These are phyloP conservation scores for Populus davidiana DNA, from an alignment of 345 rosid species.

Conservation along the genomic window DNA sequence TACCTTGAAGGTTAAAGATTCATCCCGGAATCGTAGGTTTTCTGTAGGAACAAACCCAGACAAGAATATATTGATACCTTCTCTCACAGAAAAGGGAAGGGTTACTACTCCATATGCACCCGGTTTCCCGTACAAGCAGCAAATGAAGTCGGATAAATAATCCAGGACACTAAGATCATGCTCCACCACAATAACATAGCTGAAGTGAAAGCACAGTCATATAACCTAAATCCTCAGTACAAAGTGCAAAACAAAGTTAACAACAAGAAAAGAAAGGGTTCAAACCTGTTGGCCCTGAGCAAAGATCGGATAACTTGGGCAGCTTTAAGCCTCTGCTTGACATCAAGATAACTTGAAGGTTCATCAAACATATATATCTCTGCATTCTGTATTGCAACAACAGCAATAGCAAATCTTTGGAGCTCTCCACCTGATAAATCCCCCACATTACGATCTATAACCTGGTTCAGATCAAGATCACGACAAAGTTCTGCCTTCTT, in stretches of 20 bases:
- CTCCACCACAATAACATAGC: constrained; percentile 98
- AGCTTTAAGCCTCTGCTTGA: constrained; percentile 96
- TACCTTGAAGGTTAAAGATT: constrained; percentile 93
- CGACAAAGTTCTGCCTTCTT: constrained; percentile 69
- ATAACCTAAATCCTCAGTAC: not conserved
- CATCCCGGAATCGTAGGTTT: constrained; percentile 88
- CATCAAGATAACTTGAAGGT: constrained; percentile 99
- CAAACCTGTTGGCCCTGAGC: constrained; percentile 82
- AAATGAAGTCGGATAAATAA: constrained; percentile 93
- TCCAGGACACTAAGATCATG: constrained; percentile 97
- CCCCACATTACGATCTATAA: constrained; percentile 83
- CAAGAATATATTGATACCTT: constrained; percentile 92
- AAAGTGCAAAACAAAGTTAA: not conserved
- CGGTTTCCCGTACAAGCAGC: constrained; percentile 98
- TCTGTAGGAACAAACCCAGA: constrained; percentile 98
- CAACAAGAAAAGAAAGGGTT: constrained; percentile 3
- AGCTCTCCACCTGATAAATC: constrained; percentile 99
- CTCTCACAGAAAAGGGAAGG: constrained; percentile 95
- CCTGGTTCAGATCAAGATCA: constrained; percentile 89
- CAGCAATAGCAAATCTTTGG: constrained; percentile 97
- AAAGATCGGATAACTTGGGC: constrained; percentile 90
- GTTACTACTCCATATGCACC: constrained; percentile 99
- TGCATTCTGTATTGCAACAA: constrained; percentile 92
- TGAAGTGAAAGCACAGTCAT: constrained; percentile 31
- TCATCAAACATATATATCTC: constrained; percentile 99